phyloP scores from a whole-genome alignment of 495 filamentous ascomycete genomes.

The Xylaria telfairii region DNA sequence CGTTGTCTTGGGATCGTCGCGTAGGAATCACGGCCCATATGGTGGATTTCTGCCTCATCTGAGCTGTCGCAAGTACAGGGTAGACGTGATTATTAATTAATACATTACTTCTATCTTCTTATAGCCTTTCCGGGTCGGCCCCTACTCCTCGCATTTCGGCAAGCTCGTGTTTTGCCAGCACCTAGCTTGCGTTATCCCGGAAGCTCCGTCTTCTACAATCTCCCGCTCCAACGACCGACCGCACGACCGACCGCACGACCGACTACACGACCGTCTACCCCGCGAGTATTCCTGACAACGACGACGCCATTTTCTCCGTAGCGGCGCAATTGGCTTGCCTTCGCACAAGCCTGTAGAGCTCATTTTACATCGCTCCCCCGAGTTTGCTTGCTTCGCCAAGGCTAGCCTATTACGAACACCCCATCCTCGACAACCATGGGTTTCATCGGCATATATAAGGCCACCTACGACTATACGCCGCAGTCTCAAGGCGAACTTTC shows the following conservation, averaged over 20 bases:
- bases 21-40: slow-evolving; percentile 7
- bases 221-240: slow-evolving; percentile 7
- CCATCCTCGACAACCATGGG: slow-evolving; percentile 50
- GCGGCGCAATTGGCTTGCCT: neutral
- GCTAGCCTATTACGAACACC: neutral
- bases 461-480: slow-evolving; percentile 91
- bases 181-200: slow-evolving; percentile 8
- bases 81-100: slow-evolving; percentile 15
- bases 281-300: neutral
- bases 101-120: neutral
- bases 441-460: slow-evolving; percentile 91
- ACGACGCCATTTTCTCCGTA: neutral
- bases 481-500: slow-evolving; percentile 87
- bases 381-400: neutral
- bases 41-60: neutral
- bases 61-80: neutral
- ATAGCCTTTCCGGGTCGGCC: neutral
- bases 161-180: slow-evolving; percentile 13
- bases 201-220: slow-evolving; percentile 20
- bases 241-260: slow-evolving; percentile 15
- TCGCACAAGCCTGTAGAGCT: neutral
- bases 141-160: slow-evolving; percentile 7
- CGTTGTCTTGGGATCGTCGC: slow-evolving; percentile 1
- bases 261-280: neutral
- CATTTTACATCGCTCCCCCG: neutral